Conservation (phyloP, 805 yeast genomes). For the Ogataea minuta region DNA sequence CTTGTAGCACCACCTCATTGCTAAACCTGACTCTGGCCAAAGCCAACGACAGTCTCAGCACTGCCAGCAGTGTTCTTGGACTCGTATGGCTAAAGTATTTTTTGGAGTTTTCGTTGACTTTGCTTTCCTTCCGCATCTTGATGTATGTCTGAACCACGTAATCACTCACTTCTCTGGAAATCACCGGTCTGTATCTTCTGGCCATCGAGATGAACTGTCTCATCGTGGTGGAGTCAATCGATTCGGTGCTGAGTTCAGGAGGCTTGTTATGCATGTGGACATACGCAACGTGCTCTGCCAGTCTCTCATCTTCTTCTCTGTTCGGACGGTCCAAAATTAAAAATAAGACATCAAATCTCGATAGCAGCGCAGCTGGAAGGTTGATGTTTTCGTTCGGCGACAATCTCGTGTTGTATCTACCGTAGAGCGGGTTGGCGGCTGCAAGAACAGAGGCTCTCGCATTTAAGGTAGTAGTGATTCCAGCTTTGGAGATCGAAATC, state of each 20-base stretch:
- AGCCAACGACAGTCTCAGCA: conserved; percentile 91
- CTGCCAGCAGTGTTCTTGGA: conserved; percentile 90
- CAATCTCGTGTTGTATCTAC: conserved; percentile 85
- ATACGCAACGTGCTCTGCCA: conserved; percentile 91
- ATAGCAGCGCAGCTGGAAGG: conserved; percentile 91
- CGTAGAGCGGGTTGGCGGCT: conserved; percentile 97
- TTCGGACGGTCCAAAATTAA: conserved; percentile 82
- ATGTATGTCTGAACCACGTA: conserved; percentile 84
- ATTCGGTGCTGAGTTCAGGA: conserved; percentile 73
- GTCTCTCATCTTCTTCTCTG: conserved; percentile 73
- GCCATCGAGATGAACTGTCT: conserved; percentile 89
- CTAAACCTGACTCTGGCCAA: conserved; percentile 86
- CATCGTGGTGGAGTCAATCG: conserved; percentile 74
- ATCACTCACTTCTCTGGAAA: conserved; percentile 80
- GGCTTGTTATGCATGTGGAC: conserved; percentile 93
- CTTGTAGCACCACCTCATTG: conserved; percentile 64
- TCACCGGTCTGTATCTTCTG: conserved; percentile 77
- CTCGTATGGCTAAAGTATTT: conserved; percentile 88
- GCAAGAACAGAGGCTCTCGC: conserved; percentile 95
- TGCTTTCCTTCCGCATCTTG: conserved; percentile 89
- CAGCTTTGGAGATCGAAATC: conserved; percentile 95
- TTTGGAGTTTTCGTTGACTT: conserved; percentile 69
- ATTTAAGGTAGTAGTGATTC: conserved; percentile 91
- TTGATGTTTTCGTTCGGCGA: conserved; percentile 95
- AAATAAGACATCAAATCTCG: conserved; percentile 90